Conservation (phyloP, 257 asterid species). For the Solanum gracilifrons region DNA sequence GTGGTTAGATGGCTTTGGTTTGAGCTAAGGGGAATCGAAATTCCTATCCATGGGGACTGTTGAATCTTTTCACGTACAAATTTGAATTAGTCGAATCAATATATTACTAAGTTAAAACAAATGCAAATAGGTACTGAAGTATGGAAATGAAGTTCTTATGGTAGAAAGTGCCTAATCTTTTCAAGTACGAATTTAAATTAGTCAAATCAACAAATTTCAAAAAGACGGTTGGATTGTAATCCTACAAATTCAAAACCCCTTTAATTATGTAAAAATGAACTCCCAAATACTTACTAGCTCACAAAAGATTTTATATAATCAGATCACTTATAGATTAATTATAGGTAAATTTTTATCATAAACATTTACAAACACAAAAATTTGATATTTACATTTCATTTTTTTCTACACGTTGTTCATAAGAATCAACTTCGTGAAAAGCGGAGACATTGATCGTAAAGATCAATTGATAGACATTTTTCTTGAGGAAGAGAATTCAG, state of each 20-base stretch:
- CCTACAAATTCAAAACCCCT: too few relatives aligned
- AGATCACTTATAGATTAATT: too few relatives aligned
- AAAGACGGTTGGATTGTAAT: accelerated
- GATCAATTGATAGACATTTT: background rate
- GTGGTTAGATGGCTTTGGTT: background rate
- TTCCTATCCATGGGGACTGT: background rate
- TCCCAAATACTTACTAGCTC: too few relatives aligned
- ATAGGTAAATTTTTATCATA: too few relatives aligned
- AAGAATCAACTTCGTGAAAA: background rate
- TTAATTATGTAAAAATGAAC: too few relatives aligned
- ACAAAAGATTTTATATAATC: too few relatives aligned
- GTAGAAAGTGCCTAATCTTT: background rate
- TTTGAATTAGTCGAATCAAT: background rate
- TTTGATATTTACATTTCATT: background rate
- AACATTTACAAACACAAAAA: too few relatives aligned
- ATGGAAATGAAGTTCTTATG: background rate
- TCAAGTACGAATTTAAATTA: too few relatives aligned
- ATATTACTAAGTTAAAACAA: background rate
- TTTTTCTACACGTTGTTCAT: background rate
- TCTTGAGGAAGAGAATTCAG: background rate
- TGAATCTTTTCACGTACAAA: background rate
- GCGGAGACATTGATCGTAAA: accelerated
- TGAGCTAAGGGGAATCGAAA: background rate
- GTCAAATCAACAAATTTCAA: too few relatives aligned
- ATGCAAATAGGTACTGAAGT: background rate